Evolutionary conservation across 2,329 filamentous ascomycete species (phyloP).

Genomic region (Hysterium pulicare): DNA sequence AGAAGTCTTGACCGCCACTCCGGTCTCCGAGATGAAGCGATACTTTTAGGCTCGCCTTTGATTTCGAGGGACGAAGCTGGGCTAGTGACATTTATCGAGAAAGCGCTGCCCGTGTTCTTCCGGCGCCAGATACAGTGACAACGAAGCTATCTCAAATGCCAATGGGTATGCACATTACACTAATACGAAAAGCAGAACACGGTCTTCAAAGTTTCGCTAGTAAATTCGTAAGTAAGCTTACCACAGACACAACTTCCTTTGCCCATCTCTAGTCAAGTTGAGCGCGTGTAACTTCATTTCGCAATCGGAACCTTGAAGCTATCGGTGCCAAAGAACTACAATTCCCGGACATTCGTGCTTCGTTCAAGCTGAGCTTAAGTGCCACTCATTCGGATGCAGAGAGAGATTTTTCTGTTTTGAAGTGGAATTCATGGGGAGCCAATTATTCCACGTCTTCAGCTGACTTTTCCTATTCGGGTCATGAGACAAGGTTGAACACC

Average conservation of each 20-base stretch:
- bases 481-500: too few species aligned
- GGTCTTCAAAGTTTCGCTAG: slow-evolving; percentile 22
- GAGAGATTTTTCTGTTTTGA: too few species aligned
- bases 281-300: too few species aligned
- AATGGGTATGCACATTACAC: neutral
- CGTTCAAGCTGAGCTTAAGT: too few species aligned
- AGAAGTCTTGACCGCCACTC: slow-evolving; percentile 12
- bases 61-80: slow-evolving; percentile 8
- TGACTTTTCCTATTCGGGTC: too few species aligned
- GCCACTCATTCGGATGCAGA: too few species aligned
- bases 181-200: slow-evolving; percentile 1
- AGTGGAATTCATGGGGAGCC: too few species aligned
- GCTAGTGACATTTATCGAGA: slow-evolving; percentile 14
- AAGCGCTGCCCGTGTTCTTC: slow-evolving; percentile 12
- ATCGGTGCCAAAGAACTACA: too few species aligned
- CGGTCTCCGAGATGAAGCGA: slow-evolving; percentile 12
- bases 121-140: slow-evolving; percentile 17
- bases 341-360: too few species aligned
- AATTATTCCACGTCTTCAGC: too few species aligned
- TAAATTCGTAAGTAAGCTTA: slow-evolving; percentile 33
- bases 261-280: too few species aligned
- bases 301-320: too few species aligned
- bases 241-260: slow-evolving; percentile 34
- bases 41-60: slow-evolving; percentile 11
- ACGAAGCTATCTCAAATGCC: slow-evolving; percentile 9